Conservation (phyloP, 495 filamentous ascomycete species). For the Geopyxis carbonaria region DNA sequence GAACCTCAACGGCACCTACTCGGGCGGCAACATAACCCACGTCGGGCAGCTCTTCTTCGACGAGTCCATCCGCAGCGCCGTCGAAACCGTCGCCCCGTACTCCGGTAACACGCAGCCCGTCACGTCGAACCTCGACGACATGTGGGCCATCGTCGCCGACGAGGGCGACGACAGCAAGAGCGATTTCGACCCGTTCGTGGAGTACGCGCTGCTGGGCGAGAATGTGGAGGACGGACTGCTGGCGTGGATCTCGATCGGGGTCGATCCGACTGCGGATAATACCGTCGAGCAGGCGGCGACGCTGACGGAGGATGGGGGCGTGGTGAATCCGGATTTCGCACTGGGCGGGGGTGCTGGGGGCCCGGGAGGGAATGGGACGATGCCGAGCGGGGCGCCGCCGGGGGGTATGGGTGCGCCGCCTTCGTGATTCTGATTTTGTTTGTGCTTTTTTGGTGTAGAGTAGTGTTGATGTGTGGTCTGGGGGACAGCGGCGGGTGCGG, state of each 20-base stretch:
- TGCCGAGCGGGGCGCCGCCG: background rate
- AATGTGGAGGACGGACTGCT: conserved; percentile 37
- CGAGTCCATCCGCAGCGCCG: conserved; percentile 37
- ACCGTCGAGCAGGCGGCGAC: conserved; percentile 12
- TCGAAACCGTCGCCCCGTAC: conserved; percentile 28
- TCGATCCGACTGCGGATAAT: conserved; percentile 29
- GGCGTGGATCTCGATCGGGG: conserved; percentile 38
- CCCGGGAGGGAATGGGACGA: conserved; percentile 8
- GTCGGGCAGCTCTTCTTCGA: conserved; percentile 51
- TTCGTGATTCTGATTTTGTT: too few species aligned
- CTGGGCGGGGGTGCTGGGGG: conserved; percentile 2
- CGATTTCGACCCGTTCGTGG: conserved; percentile 38
- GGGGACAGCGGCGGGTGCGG: too few species aligned
- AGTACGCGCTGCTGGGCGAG: conserved; percentile 40
- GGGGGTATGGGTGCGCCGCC: too few species aligned
- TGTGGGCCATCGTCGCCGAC: conserved; percentile 28
- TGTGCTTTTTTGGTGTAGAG: too few species aligned
- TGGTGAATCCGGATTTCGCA: conserved; percentile 5
- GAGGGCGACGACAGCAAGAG: conserved; percentile 32
- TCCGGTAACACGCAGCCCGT: conserved; percentile 10
- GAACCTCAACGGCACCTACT: conserved; percentile 36
- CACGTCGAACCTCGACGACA: conserved; percentile 11
- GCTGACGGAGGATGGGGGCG: conserved; percentile 14
- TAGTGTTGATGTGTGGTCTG: too few species aligned
- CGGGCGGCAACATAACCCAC: conserved; percentile 36